Evolutionary conservation across 108 stramenopile species (phyloP).

Genomic region (Mayamaea pseudoterrestris): DNA sequence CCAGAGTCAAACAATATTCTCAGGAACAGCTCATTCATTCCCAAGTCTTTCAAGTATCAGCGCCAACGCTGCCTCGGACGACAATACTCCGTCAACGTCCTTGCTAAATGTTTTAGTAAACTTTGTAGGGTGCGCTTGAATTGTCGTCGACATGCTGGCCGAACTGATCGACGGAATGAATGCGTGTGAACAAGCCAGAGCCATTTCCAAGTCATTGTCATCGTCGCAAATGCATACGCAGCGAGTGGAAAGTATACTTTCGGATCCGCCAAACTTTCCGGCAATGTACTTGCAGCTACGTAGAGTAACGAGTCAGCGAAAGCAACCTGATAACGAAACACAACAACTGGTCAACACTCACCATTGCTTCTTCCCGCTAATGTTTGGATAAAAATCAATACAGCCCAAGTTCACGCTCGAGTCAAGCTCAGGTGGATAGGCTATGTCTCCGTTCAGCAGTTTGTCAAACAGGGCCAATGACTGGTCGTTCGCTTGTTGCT

Average conservation of each 20-base stretch:
- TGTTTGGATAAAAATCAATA: slow-evolving; percentile 56
- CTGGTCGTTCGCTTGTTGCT: slow-evolving; percentile 28
- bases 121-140: slow-evolving; percentile 13
- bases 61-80: neutral
- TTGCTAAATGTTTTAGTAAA: slow-evolving; percentile 12
- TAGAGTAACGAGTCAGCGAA: neutral
- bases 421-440: slow-evolving; percentile 17
- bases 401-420: slow-evolving; percentile 59
- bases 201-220: slow-evolving; percentile 85
- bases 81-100: neutral
- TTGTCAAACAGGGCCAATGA: slow-evolving; percentile 7
- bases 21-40: too few relatives aligned
- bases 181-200: slow-evolving; percentile 50
- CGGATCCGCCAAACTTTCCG: slow-evolving; percentile 18
- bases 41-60: too few relatives aligned
- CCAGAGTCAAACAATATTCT: too few relatives aligned
- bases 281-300: slow-evolving; percentile 41
- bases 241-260: slow-evolving; percentile 7
- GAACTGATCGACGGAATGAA: slow-evolving; percentile 55
- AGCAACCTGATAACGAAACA: neutral
- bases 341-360: slow-evolving; percentile 3
- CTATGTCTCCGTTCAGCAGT: slow-evolving; percentile 9
- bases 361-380: slow-evolving; percentile 69
- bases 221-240: slow-evolving; percentile 74
- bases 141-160: slow-evolving; percentile 20